Percentiles rank a stretch among this genome's conserved stretches.
phyloP scores from a whole-genome alignment of 1,139 yeast species.

The Pichia sp. region DNA sequence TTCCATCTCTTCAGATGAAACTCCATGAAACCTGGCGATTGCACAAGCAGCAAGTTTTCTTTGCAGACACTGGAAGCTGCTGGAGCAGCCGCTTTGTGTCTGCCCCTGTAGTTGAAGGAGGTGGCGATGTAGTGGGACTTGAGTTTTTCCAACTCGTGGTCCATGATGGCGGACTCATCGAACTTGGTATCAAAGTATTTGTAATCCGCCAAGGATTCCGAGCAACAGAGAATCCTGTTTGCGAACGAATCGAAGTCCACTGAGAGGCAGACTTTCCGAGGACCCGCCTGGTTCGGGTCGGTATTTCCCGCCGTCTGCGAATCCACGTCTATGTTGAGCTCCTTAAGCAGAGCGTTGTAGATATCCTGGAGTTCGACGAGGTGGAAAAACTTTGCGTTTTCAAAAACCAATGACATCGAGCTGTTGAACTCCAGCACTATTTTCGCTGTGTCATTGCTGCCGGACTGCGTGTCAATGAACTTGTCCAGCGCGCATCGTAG shows the following conservation, averaged over 20 bases:
- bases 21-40: constrained; percentile 20
- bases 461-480: background rate
- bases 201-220: constrained; percentile 20
- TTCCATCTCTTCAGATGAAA: constrained; percentile 25
- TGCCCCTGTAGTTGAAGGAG: background rate
- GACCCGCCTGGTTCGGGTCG: background rate
- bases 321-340: background rate
- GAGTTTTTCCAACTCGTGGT: constrained; percentile 12
- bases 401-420: constrained; percentile 2
- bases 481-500: constrained; percentile 3
- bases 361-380: background rate
- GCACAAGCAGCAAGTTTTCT: constrained; percentile 18
- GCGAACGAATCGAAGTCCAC: background rate
- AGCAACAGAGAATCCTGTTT: constrained; percentile 9
- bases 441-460: background rate
- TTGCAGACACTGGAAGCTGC: background rate
- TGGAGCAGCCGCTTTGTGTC: background rate
- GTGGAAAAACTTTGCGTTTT: background rate
- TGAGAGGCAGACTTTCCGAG: background rate
- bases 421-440: background rate
- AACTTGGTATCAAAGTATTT: constrained; percentile 20
- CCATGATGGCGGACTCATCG: constrained; percentile 11
- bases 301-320: background rate
- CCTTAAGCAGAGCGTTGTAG: background rate
- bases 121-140: background rate